These are phyloP conservation scores for Hsuehochloa calcarea DNA, from an alignment of 176 grass and related monocot genomes.

Conservation along the genomic window DNA sequence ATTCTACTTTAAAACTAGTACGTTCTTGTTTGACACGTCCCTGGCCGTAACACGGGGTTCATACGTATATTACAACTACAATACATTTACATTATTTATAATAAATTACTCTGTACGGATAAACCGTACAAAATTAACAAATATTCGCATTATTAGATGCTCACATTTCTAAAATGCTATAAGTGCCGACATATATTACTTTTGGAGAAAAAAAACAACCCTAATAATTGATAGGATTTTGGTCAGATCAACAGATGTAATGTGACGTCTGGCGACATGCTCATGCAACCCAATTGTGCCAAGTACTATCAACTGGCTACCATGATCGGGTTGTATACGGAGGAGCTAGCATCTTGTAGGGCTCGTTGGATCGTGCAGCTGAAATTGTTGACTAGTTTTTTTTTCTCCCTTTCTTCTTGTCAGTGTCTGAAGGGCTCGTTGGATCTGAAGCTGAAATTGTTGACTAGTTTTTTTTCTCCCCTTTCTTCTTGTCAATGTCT, in stretches of 20 bases:
- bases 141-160: not conserved
- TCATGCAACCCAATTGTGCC: not conserved
- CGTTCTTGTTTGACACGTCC: not conserved
- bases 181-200: no score
- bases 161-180: not conserved
- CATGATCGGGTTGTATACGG: not conserved
- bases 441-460: not conserved
- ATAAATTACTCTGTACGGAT: not conserved
- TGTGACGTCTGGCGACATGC: not conserved
- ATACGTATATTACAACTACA: no score
- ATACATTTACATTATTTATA: no score
- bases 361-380: not conserved
- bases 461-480: not conserved
- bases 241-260: not conserved
- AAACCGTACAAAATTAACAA: not conserved
- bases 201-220: no score
- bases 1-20: not conserved
- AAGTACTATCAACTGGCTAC: not conserved
- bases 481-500: not conserved
- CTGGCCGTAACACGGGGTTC: fast-evolving
- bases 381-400: not conserved
- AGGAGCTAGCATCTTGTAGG: not conserved
- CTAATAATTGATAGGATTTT: not conserved
- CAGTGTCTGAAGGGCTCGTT: not conserved
- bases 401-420: not conserved